These are phyloP conservation scores for Marchantia polymorpha DNA, from an alignment of 225 moss, liverwort and hornwort genomes.

Conservation along the genomic window DNA sequence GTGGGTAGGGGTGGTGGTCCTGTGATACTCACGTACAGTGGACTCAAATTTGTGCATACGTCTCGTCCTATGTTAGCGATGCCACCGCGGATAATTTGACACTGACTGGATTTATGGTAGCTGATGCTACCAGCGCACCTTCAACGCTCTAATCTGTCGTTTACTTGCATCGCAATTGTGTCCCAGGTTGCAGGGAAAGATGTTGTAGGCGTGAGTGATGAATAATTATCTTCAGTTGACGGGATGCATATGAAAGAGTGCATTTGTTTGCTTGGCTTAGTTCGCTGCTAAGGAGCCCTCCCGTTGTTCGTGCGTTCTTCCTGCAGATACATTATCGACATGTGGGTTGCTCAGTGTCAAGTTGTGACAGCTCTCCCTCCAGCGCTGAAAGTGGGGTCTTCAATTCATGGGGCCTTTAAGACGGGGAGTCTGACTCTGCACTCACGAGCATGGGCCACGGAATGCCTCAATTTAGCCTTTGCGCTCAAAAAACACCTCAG, in stretches of 20 bases:
- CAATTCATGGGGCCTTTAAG: neutral
- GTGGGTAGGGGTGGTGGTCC: neutral
- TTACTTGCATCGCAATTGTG: neutral
- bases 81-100: neutral
- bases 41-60: neutral
- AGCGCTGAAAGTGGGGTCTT: neutral
- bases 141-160: neutral
- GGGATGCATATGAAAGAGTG: no score
- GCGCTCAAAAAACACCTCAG: neutral
- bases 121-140: neutral
- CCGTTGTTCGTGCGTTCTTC: neutral
- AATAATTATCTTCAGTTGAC: neutral
- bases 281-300: neutral
- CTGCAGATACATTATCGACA: neutral
- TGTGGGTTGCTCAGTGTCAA: constrained; percentile 17
- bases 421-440: constrained; percentile 9
- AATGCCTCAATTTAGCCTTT: constrained; percentile 19
- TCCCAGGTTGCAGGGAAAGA: neutral
- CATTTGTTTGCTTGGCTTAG: no score
- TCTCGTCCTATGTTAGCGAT: neutral
- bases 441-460: constrained; percentile 20
- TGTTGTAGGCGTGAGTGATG: neutral
- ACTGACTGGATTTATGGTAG: neutral
- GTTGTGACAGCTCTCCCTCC: neutral
- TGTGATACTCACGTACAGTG: neutral